Evolutionary conservation across 371 early-diverging fungal genomes (phyloP).

Genomic region (Mortierella sp.): DNA sequence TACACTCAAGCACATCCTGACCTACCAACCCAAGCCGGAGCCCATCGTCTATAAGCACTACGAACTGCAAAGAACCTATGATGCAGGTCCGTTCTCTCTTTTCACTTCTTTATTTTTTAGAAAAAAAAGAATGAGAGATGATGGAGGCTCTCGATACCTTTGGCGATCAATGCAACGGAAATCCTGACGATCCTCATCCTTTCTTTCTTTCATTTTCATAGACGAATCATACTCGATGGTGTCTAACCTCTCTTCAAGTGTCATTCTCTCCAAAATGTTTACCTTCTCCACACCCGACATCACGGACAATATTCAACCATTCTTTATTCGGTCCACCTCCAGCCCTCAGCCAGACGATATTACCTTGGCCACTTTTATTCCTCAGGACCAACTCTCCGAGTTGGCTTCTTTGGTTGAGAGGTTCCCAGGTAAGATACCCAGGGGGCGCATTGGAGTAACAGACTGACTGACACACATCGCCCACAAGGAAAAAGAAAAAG

Average conservation of each 20-base stretch:
- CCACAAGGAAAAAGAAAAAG: too few relatives aligned
- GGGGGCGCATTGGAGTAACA: too few relatives aligned
- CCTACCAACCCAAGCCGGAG: slow-evolving; percentile 38
- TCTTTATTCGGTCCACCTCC: slow-evolving; percentile 43
- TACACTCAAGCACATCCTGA: slow-evolving; percentile 39
- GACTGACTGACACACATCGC: too few relatives aligned
- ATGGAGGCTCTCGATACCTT: too few relatives aligned
- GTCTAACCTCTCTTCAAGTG: slow-evolving; percentile 36
- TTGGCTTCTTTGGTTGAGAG: slow-evolving; percentile 43
- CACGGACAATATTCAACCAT: slow-evolving; percentile 50
- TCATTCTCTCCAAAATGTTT: slow-evolving; percentile 53
- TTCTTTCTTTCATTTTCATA: background rate
- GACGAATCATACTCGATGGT: slow-evolving; percentile 47
- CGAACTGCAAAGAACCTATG: slow-evolving; percentile 48
- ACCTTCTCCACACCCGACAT: slow-evolving; percentile 42
- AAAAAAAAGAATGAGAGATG: too few relatives aligned
- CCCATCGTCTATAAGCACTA: slow-evolving; percentile 36
- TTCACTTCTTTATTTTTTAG: too few relatives aligned
- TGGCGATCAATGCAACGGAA: too few relatives aligned
- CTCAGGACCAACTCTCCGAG: slow-evolving; percentile 50
- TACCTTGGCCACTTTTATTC: slow-evolving; percentile 51
- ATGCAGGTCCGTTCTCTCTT: slow-evolving; percentile 38
- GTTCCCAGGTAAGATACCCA: slow-evolving; percentile 34
- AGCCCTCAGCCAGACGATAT: slow-evolving; percentile 48
- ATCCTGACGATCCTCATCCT: background rate